phyloP scores from a whole-genome alignment of 1,284 basidiomycete genomes.

The Rhodotorula sp. region DNA sequence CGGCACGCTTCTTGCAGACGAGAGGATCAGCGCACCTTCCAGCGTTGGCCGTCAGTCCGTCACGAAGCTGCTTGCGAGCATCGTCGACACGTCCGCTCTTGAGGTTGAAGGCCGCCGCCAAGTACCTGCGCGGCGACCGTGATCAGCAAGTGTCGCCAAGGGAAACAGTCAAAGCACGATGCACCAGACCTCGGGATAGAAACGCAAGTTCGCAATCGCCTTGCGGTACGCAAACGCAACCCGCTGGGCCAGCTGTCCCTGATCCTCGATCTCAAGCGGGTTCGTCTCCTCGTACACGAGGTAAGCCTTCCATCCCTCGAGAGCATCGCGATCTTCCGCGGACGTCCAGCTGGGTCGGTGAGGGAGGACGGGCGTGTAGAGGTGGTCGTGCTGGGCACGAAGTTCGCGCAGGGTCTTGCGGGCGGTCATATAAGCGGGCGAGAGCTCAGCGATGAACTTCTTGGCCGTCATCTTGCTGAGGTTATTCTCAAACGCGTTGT shows the following conservation, averaged over 20 bases:
- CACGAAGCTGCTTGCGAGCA: constrained; percentile 72
- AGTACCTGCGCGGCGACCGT: constrained; percentile 63
- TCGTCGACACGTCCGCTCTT: constrained; percentile 77
- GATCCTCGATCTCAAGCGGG: constrained; percentile 86
- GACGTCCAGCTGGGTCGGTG: constrained; percentile 67
- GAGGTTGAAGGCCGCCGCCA: constrained; percentile 79
- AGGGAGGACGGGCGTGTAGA: constrained; percentile 57
- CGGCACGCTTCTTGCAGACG: background rate
- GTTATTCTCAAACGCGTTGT: constrained; percentile 87
- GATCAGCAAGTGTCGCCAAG: background rate
- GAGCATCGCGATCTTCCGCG: constrained; percentile 64
- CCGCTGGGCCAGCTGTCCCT: constrained; percentile 63
- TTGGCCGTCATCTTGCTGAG: constrained; percentile 93
- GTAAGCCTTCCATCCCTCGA: constrained; percentile 85
- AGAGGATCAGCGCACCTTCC: constrained; percentile 58
- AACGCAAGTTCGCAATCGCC: constrained; percentile 84
- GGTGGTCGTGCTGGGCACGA: constrained; percentile 56
- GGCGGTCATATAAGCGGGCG: constrained; percentile 88
- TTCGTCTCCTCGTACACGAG: constrained; percentile 95
- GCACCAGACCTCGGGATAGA: constrained; percentile 78
- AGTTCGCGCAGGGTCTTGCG: constrained; percentile 82
- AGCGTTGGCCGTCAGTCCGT: constrained; percentile 85
- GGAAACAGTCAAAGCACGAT: background rate
- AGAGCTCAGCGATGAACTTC: constrained; percentile 84
- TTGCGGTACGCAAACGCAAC: constrained; percentile 83